These are phyloP conservation scores for Evernia prunastri DNA, from an alignment of 495 filamentous ascomycete species.

Conservation along the genomic window DNA sequence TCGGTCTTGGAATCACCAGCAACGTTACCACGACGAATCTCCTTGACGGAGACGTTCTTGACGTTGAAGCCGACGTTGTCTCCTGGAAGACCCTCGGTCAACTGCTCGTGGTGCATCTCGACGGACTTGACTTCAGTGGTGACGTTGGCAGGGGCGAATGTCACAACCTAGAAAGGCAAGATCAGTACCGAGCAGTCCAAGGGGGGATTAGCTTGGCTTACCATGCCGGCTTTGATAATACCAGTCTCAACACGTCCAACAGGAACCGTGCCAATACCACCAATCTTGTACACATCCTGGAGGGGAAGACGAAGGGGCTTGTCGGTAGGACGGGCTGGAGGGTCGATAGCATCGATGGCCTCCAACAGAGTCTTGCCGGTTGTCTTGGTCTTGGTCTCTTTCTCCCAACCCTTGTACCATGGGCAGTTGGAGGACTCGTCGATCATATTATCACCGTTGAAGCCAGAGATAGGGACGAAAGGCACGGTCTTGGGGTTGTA, in stretches of 20 bases:
- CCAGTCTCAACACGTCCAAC: conserved; percentile 99
- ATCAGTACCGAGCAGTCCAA: conserved; percentile 29
- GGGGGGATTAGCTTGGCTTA: conserved; percentile 42
- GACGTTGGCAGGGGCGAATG: conserved; percentile 93
- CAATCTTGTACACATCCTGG: conserved; percentile 99
- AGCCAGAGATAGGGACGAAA: conserved; percentile 99
- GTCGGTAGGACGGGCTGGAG: conserved; percentile 80
- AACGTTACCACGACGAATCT: conserved; percentile 99
- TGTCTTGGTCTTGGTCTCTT: conserved; percentile 91
- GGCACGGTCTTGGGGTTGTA: conserved; percentile 98
- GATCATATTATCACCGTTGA: conserved; percentile 99
- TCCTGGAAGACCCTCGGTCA: conserved; percentile 89
- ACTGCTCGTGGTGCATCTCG: conserved; percentile 99
- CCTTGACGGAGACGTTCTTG: conserved; percentile 99
- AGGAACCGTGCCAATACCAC: conserved; percentile 98
- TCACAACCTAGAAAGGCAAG: conserved; percentile 29
- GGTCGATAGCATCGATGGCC: conserved; percentile 96
- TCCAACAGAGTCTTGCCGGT: conserved; percentile 97
- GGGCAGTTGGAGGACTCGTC: conserved; percentile 87
- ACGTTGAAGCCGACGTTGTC: conserved; percentile 99
- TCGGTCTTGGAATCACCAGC: conserved; percentile 99
- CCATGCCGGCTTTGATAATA: conserved; percentile 95
- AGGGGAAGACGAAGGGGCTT: conserved; percentile 99
- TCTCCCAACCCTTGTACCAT: conserved; percentile 99
- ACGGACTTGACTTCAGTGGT: conserved; percentile 99